Evolutionary conservation across 495 filamentous ascomycete genomes (phyloP), one percentile per base, ranked within the genome.

Genomic region (Penicillium maclennaniae): DNA sequence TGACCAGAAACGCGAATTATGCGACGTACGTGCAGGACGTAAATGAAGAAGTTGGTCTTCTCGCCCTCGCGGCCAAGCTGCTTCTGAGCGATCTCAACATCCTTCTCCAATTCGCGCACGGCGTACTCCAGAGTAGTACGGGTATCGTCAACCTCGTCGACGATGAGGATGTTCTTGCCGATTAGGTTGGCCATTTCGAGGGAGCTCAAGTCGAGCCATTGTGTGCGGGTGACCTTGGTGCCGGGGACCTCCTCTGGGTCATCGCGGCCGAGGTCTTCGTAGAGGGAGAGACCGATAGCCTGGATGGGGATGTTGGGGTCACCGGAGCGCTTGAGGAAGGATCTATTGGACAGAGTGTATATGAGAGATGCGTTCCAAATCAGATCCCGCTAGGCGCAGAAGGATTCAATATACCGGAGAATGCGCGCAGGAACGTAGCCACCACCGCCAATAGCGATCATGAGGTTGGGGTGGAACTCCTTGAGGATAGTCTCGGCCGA

Each of bases 131-230:
- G 78, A 6, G 93, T 99, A 14, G 93, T 99, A 58, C 93, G 83
- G 26, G 93, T 97, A 70, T 99, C 93, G 69, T 99, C 93, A 10
- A 99, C 93, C 79, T 99, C 93, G 63, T 99, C 93, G 6, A 99
- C 95, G 56, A 99, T 99, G 43, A 99, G 79, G 49, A 99, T 88
- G 69, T 92, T 90, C 83, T 96, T 96, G 66, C 93, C 93, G 54
- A 99, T 87, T 63, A 99, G 70, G 73, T 89, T 93, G 66, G 85
- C 79, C 83, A 96, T 97, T 66, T 92, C 86, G 37, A 97, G 78
- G 39, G 86, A 87, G 62, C 80, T 85, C 54, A 99, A 78, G 70
- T 99, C 93, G 40, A 99, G 82, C 93, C 93, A 99, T 79, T 99
- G 93, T 34, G 95, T 97, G 58, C 95, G 87, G 31, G 89, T 97